Evolutionary conservation across 2,329 filamentous ascomycete genomes (phyloP), one percentile per base, ranked within the genome.

Genomic region (Gliomastix tumulicola): DNA sequence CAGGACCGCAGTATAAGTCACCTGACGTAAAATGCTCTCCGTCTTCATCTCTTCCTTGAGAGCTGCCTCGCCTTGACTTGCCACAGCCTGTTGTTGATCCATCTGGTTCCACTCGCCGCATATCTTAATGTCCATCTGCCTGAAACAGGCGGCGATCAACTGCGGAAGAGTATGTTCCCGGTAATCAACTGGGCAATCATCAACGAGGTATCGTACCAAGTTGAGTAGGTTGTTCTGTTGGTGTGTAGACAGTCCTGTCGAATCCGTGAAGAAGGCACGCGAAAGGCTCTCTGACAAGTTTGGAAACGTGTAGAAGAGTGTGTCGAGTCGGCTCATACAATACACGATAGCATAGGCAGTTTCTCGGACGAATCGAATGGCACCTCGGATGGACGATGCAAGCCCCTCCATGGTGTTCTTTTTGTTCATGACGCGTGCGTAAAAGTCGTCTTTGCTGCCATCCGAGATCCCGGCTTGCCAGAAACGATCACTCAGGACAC

Each of bases 401-500:
- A 98, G 84, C 1, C 92, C 92, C 60, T 98, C 92, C 39, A 95
- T 77, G 0, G 88, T 95, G 28, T 75, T 76, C 59, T 88, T 94
- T 38, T 92, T 95, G 21, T 88, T 84, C 38, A 88, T 79, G 3
- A 98, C 90, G 28, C 87, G 79, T 21, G 88, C 85, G 58, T 96
- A 97, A 56, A 98, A 98, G 40, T 97, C 90, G 44, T 97, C 92
- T 56, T 92, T 88, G 49, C 87, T 97, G 19, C 94, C 92, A 43
- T 83, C 85, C 0, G 92, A 97, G 35, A 98, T 98, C 9, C 92
- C 92, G 7, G 89, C 88, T 66, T 98, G 92, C 92, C 92, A 98
- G 57, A 98, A 98, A 18, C 92, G 76, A 59, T 98, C 92, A 12
- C 88, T 94, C 17, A 98, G 66, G 16, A 97, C 88, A 17, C 86